Conservation (phyloP, 2,329 filamentous ascomycete species). For the Diaporthe citri region DNA sequence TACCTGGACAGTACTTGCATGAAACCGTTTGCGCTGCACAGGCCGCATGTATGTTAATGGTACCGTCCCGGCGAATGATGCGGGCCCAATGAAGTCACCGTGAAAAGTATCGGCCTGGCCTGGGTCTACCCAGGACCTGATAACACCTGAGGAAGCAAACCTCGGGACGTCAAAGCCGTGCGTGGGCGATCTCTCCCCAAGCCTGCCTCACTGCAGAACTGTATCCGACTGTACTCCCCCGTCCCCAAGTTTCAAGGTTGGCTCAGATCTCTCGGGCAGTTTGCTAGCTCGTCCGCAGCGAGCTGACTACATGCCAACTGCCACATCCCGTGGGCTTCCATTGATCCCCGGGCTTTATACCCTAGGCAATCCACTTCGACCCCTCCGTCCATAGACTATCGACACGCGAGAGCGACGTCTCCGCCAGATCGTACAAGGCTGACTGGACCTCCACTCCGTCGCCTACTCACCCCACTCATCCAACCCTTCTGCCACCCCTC, state of each 20-base stretch:
- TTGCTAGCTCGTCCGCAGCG: not conserved
- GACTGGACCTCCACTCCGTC: constrained; percentile 4
- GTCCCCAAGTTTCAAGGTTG: constrained; percentile 1
- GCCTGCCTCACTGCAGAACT: constrained; percentile 12
- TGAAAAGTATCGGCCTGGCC: not conserved
- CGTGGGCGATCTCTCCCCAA: constrained; percentile 10
- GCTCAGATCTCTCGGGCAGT: constrained; percentile 1
- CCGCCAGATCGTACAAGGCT: constrained; percentile 30
- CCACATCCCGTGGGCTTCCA: not conserved
- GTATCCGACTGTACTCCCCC: constrained; percentile 6
- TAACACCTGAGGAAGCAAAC: constrained; percentile 16
- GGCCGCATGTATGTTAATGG: not conserved
- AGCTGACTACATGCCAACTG: constrained; percentile 16
- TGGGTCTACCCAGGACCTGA: not conserved
- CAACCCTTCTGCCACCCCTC: not conserved
- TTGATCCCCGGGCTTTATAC: constrained; percentile 13
- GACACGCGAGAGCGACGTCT: constrained; percentile 11
- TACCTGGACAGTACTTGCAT: not conserved
- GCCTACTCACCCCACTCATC: not conserved
- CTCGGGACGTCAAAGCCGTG: constrained; percentile 17
- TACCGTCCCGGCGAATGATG: not conserved
- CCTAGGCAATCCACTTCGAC: constrained; percentile 27
- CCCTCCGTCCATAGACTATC: constrained; percentile 6
- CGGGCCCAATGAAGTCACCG: constrained; percentile 37
- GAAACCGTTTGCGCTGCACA: not conserved